Percentiles rank a stretch among this genome's conserved stretches.
Evolutionary conservation across 2,329 filamentous ascomycete genomes (phyloP).

Genomic region (Colletotrichum endophyticum): DNA sequence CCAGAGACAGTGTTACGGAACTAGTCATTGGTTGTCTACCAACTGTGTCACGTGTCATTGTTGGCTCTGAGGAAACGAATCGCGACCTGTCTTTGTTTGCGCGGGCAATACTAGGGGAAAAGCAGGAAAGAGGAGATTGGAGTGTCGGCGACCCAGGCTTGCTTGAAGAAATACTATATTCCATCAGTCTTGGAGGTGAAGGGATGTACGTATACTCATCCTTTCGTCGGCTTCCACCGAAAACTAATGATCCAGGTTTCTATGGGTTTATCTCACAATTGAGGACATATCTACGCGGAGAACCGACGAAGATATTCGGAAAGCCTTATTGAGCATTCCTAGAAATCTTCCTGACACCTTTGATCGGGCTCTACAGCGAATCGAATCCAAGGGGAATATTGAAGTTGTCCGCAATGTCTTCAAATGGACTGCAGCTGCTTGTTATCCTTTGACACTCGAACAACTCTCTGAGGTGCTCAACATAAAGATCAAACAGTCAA

Average conservation of each 20-base stretch:
- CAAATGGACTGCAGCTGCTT: neutral
- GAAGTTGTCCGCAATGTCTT: neutral
- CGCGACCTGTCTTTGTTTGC: neutral
- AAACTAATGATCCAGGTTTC: neutral
- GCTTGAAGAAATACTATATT: neutral
- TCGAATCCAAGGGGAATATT: neutral
- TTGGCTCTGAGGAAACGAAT: neutral
- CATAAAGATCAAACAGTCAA: neutral
- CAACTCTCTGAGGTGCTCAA: neutral
- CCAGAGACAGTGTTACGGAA: neutral
- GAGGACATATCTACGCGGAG: neutral
- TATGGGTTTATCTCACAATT: neutral
- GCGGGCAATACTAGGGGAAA: neutral
- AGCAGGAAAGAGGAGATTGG: neutral
- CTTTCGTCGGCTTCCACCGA: neutral
- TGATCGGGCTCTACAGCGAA: neutral
- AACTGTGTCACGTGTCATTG: neutral
- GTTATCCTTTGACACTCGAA: neutral
- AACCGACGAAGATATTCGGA: neutral
- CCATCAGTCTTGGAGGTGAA: neutral
- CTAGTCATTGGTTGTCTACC: neutral
- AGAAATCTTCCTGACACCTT: neutral
- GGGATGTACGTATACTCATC: neutral
- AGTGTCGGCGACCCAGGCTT: neutral
- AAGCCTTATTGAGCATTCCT: neutral